Conservation (phyloP, 1,284 basidiomycete species). For the Cerioporus squamosus region DNA sequence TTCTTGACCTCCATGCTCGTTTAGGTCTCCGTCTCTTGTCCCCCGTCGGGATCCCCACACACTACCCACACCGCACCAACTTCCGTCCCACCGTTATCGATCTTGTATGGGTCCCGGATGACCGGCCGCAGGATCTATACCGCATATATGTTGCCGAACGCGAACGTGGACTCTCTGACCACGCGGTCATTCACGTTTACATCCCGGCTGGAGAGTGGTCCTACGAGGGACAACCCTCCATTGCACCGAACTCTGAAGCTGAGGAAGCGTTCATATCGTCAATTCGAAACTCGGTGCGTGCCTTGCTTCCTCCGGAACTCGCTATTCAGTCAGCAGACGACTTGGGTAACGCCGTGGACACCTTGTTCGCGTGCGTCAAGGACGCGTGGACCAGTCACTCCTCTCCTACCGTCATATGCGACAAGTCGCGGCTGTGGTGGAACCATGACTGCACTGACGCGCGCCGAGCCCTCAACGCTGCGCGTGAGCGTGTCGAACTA, state of each 20-base stretch:
- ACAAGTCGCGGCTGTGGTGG: slow-evolving; percentile 5
- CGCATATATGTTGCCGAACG: no score
- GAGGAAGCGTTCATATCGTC: neutral
- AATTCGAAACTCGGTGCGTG: neutral
- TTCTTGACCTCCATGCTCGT: no score
- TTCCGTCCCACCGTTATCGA: no score
- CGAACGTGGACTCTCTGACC: no score
- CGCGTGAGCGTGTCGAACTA: neutral
- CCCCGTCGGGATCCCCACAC: no score
- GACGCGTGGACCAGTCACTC: slow-evolving; percentile 1
- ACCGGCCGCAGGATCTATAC: no score
- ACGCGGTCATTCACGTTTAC: no score
- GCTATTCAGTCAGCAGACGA: neutral
- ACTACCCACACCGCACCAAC: no score
- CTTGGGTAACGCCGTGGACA: neutral
- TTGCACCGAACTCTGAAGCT: neutral
- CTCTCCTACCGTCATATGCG: neutral
- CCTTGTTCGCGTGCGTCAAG: neutral
- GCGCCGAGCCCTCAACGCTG: neutral
- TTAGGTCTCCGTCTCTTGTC: no score
- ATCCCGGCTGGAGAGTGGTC: slow-evolving; percentile 5
- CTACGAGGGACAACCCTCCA: neutral
- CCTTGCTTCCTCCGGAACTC: neutral
- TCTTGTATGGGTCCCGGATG: no score
- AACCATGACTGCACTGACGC: neutral